Base-by-base conservation (phyloP, 495 filamentous ascomycete species). In the Penicillium fimorum region DNA sequence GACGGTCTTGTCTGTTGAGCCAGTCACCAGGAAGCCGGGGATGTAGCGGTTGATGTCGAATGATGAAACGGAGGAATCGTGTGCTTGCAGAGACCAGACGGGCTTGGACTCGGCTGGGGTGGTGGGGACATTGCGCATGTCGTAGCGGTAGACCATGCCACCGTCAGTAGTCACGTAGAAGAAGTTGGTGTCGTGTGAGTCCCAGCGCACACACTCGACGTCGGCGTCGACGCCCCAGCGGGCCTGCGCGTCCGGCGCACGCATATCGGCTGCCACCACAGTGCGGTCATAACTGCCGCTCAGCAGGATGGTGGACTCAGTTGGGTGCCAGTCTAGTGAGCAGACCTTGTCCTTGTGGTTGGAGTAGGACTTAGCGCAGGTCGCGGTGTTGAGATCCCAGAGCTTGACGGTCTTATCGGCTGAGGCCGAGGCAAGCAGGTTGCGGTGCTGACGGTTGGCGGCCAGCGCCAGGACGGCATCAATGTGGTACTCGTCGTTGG, bases 401-500 rank as follows among this genome's bases (percentile, higher is more conserved):
- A 99, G 80, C 74, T 99, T 99, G 53, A 97, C 84, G 1, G 94
- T 97, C 68, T 92, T 89, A 76, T 99, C 94, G 5, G 95, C 95
- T 1, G 94, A 99, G 4, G 88, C 88, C 1, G 94, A 97, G 15
- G 93, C 92, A n/a, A 99, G 84, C 37, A 99, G 83, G 63, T 97
- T 97, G 45, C 91, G 82, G 72, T 97, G 95, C 53, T 89, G 85
- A 59, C 92, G 83, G 73, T 97, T 99, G 42, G 89, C 89, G 10
- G 95, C 87, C 32, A 99, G 86, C 10, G 93, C 85, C 25, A 97
- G 81, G 17, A 99, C 83, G 1, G 95, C 88, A 73, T 97, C 94
- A 53, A 96, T 91, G 75, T 99, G 94, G 75, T 91, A 96, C 38
- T 90, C 81, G 58, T 92, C 89, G 61, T 96, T 96, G 30, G 86